Conservation (phyloP, 164 flowering plant genomes). For the Sedum album region DNA sequence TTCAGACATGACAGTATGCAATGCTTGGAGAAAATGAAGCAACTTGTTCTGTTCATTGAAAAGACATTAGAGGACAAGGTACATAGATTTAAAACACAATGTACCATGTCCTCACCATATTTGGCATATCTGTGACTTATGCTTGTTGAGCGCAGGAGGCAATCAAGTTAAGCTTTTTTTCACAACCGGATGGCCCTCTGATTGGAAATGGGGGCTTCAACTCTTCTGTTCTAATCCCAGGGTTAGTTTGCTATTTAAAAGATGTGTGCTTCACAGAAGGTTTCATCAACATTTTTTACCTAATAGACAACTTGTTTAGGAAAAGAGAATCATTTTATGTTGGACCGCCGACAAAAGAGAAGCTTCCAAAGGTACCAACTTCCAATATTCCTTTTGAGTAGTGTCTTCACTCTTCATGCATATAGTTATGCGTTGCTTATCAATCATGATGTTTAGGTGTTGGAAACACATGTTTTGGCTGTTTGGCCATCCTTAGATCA, state of each 20-base stretch:
- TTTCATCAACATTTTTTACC: background rate
- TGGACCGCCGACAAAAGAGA: constrained; percentile 78
- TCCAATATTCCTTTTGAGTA: background rate
- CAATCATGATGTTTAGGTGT: background rate
- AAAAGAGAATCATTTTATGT: constrained; percentile 74
- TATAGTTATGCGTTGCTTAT: background rate
- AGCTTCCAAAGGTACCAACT: constrained; percentile 75
- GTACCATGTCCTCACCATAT: background rate
- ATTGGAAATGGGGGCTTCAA: constrained; percentile 65
- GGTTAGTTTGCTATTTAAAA: constrained; percentile 33
- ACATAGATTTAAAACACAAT: background rate
- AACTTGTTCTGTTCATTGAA: constrained; percentile 72
- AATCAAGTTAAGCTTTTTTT: constrained; percentile 62
- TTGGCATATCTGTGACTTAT: background rate
- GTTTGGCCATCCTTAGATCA: background rate
- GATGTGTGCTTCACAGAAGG: background rate
- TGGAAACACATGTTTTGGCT: background rate
- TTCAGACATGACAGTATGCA: constrained; percentile 94
- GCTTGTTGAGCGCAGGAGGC: constrained; percentile 50
- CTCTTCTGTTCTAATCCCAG: constrained; percentile 65
- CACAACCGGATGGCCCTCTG: constrained; percentile 91
- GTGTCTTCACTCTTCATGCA: no score
- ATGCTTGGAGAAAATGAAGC: constrained; percentile 85
- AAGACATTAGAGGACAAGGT: constrained; percentile 81
- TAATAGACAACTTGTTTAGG: constrained; percentile 24